Evolutionary conservation across 345 rosid genomes (phyloP), one percentile per base, ranked within the genome.

Genomic region (Citrus medica): DNA sequence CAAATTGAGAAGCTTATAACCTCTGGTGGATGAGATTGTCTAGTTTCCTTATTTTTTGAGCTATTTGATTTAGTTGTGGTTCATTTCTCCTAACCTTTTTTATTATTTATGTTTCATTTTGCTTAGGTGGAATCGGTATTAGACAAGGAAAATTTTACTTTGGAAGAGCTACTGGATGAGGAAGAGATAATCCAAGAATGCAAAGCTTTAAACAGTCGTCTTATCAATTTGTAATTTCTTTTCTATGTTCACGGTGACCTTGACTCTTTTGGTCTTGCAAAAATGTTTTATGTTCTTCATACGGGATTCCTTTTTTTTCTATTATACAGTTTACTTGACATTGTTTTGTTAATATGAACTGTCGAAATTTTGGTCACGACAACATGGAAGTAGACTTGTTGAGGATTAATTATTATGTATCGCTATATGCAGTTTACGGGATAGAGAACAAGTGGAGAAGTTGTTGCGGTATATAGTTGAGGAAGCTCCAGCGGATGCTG

Each of bases 141-240:
- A 37, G 98, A 97, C 93, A 94, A 90, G 84, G 99, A 92, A 71
- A 90, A 86, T 84, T 97, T 89, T 85, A 86, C 98, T 0, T 87
- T 97, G 93, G 99, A 93, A 75, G 98, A 94, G 92, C 98, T 97
- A 84, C 85, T 97, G 79, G 98, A 97, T 42, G 99, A 97, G 88
- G 99, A 97, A 91, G 99, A 97, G 82, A 92, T 94, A 82, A 94
- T 97, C 76, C 99, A 97, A 87, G 99, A 97, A 82, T 97, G 99
- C 98, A 97, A 94, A 87, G 98, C 94, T 64, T 86, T 97, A 80
- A 97, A 97, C 84, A 92, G 94, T 76, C 98, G 99, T 33, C 98
- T 97, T 42, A 94, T 97, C 25, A 92, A 93, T 73, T 97, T 94
- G 99, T 97, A 93, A 86, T 66, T 78, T 66, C 66, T 80, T 72